phyloP scores from a whole-genome alignment of 2,329 filamentous ascomycete species.

The Chaetomiaceae sp. region DNA sequence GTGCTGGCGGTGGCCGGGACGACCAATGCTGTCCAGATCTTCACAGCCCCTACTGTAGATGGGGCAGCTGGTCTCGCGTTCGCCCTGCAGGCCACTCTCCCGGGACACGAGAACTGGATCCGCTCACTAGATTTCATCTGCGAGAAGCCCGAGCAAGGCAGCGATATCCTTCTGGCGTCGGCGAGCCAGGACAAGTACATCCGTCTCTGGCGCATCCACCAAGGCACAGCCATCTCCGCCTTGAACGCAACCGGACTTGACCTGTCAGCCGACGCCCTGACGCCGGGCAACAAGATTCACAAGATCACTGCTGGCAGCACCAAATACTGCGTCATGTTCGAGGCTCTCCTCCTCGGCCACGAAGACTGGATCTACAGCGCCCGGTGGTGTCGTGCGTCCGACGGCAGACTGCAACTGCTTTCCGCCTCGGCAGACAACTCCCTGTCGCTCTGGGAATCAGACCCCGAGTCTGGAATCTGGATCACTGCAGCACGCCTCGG shows the following conservation, averaged over 20 bases:
- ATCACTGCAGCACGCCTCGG: conserved; percentile 79
- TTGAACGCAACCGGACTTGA: conserved; percentile 52
- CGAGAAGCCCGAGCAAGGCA: conserved; percentile 50
- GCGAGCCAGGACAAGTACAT: conserved; percentile 98
- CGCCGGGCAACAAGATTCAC: conserved; percentile 80
- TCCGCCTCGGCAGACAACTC: conserved; percentile 95
- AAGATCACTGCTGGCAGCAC: conserved; percentile 57
- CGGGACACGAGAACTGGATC: conserved; percentile 93
- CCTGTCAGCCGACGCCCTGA: conserved; percentile 52
- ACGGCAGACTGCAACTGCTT: conserved; percentile 63
- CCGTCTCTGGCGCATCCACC: conserved; percentile 81
- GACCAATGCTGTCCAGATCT: conserved; percentile 75
- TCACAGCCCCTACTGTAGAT: conserved; percentile 44
- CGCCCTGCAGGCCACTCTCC: conserved; percentile 67
- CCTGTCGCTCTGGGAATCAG: conserved; percentile 85
- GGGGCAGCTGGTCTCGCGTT: conserved; percentile 46
- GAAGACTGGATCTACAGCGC: conserved; percentile 98
- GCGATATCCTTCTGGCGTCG: conserved; percentile 79
- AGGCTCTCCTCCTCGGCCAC: conserved; percentile 87
- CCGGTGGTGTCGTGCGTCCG: conserved; percentile 56
- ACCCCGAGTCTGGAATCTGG: conserved; percentile 83
- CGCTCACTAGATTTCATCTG: conserved; percentile 74
- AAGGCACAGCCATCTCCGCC: conserved; percentile 60
- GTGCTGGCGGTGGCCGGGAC: conserved; percentile 85
- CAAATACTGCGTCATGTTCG: conserved; percentile 82